Evolutionary conservation across 2,329 filamentous ascomycete genomes (phyloP).

Genomic region (Penicillium brasilianum): DNA sequence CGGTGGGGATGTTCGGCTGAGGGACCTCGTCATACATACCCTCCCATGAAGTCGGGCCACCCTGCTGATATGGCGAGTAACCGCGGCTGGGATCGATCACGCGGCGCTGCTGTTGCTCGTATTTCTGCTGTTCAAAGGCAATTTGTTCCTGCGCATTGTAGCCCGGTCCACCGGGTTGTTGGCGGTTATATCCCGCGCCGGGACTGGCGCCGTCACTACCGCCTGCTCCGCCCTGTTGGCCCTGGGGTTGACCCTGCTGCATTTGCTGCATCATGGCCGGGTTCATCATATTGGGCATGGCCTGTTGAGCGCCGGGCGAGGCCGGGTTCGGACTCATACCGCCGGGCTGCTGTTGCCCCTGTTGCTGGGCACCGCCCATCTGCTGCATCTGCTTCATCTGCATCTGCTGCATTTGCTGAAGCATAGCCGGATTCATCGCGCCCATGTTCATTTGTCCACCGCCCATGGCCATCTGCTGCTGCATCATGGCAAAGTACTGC

Average conservation of each 20-base stretch:
- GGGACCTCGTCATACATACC: constrained; percentile 98
- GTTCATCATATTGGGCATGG: constrained; percentile 64
- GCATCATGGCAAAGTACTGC: constrained; percentile 94
- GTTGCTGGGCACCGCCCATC: constrained; percentile 60
- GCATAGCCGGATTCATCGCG: constrained; percentile 74
- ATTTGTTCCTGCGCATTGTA: constrained; percentile 75
- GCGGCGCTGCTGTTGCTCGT: constrained; percentile 70
- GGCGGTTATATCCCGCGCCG: constrained; percentile 55
- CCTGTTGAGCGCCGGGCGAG: constrained; percentile 53
- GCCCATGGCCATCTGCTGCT: constrained; percentile 76
- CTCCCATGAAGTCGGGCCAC: constrained; percentile 86
- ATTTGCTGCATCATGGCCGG: constrained; percentile 74
- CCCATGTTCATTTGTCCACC: constrained; percentile 63
- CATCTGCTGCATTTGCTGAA: constrained; percentile 73
- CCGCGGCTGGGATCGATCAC: constrained; percentile 48
- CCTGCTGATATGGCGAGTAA: constrained; percentile 55
- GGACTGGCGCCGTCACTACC: constrained; percentile 46
- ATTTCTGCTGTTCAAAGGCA: constrained; percentile 78
- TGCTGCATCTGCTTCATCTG: constrained; percentile 64
- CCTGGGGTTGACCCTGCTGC: constrained; percentile 47
- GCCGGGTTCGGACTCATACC: constrained; percentile 44
- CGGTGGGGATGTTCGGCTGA: constrained; percentile 70
- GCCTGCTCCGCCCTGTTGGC: constrained; percentile 41
- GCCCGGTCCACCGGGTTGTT: constrained; percentile 53
- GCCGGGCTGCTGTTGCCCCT: constrained; percentile 31